Conservation (phyloP, 2,329 filamentous ascomycete genomes). For the Nemania sp. region DNA sequence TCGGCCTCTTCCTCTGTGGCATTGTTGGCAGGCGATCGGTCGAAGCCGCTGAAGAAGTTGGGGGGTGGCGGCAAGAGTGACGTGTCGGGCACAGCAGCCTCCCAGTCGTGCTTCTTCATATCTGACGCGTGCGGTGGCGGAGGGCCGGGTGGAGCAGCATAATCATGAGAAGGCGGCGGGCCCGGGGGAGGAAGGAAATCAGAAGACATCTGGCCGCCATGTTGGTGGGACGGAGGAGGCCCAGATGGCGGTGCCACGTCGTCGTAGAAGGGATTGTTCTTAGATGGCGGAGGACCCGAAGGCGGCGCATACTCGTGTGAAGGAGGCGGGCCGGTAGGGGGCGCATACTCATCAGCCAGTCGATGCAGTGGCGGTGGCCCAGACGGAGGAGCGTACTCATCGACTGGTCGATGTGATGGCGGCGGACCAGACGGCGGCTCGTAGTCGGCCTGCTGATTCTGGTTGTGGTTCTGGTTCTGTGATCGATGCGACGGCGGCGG, state of each 20-base stretch:
- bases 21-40: slow-evolving; percentile 70
- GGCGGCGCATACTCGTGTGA: slow-evolving; percentile 35
- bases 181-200: slow-evolving; percentile 43
- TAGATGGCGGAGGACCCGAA: slow-evolving; percentile 40
- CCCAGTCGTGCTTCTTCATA: slow-evolving; percentile 67
- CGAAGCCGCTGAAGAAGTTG: slow-evolving; percentile 64
- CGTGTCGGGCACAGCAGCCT: slow-evolving; percentile 70
- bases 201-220: slow-evolving; percentile 20
- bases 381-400: slow-evolving; percentile 35
- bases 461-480: slow-evolving; percentile 8
- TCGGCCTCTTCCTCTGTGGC: slow-evolving; percentile 66
- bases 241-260: slow-evolving; percentile 17
- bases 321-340: slow-evolving; percentile 30
- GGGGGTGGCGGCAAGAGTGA: slow-evolving; percentile 74
- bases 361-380: slow-evolving; percentile 27
- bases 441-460: slow-evolving; percentile 33
- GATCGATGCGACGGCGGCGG: slow-evolving; percentile 17
- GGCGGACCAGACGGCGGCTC: slow-evolving; percentile 37
- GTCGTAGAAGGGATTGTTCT: slow-evolving; percentile 29
- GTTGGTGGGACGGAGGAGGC: slow-evolving; percentile 27
- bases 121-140: slow-evolving; percentile 37
- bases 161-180: slow-evolving; percentile 40
- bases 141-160: slow-evolving; percentile 37
- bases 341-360: slow-evolving; percentile 15
- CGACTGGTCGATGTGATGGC: slow-evolving; percentile 2